A percentile compares a stretch with the other conserved stretches of the same genome.
phyloP scores from a whole-genome alignment of 2,329 filamentous ascomycete species.

The Cucurbitaria berberidis region DNA sequence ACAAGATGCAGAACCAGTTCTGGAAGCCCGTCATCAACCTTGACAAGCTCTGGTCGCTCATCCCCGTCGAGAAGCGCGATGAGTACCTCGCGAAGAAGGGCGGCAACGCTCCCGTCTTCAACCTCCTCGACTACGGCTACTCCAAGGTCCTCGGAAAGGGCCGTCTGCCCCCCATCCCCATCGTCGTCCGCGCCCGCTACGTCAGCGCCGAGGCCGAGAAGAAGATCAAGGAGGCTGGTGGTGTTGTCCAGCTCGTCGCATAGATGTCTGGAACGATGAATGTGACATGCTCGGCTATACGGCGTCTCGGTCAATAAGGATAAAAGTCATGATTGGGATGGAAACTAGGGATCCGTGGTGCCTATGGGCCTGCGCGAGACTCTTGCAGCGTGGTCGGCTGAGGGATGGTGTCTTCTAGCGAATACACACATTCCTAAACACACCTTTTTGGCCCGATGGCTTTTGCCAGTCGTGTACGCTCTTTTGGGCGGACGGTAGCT shows the following conservation, averaged over 20 bases:
- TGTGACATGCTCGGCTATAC: slow-evolving; percentile 20
- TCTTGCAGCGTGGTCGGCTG: slow-evolving; percentile 58
- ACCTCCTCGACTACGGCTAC: slow-evolving; percentile 96
- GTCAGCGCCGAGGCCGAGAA: slow-evolving; percentile 95
- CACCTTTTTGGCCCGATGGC: slow-evolving; percentile 40
- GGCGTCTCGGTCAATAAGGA: slow-evolving; percentile 35
- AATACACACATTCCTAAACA: slow-evolving; percentile 60
- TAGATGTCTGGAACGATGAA: slow-evolving; percentile 56
- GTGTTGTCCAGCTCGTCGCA: slow-evolving; percentile 93
- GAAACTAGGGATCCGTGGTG: slow-evolving; percentile 38
- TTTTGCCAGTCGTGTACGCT: not conserved
- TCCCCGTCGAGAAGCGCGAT: slow-evolving; percentile 90
- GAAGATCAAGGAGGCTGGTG: slow-evolving; percentile 98
- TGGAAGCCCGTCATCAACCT: slow-evolving; percentile 99
- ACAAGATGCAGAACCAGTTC: slow-evolving; percentile 93
- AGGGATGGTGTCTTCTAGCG: slow-evolving; percentile 54
- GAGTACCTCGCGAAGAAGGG: slow-evolving; percentile 86
- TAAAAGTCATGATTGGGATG: slow-evolving; percentile 32
- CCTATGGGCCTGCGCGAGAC: slow-evolving; percentile 27
- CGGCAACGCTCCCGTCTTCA: slow-evolving; percentile 95
- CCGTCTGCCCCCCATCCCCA: slow-evolving; percentile 86
- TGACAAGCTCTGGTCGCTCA: slow-evolving; percentile 98
- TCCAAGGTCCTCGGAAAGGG: slow-evolving; percentile 99
- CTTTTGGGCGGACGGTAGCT: not conserved
- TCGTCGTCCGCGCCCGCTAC: slow-evolving; percentile 94